phyloP scores from a whole-genome alignment of 2,329 filamentous ascomycete genomes.

The Monilinia vaccinii-corymbosi region DNA sequence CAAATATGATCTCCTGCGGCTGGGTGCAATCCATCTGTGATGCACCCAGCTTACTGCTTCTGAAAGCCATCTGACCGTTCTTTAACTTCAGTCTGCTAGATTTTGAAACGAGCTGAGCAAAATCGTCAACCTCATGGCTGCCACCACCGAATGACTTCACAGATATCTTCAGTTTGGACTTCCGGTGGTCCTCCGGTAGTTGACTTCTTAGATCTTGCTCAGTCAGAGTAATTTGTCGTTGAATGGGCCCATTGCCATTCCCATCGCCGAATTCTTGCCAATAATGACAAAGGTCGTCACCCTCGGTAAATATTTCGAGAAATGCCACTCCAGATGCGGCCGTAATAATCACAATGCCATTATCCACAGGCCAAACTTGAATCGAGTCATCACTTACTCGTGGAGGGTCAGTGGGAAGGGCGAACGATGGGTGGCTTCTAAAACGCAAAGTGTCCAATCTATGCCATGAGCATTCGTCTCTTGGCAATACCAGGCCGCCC shows the following conservation, averaged over 20 bases:
- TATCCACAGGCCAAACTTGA: slow-evolving; percentile 78
- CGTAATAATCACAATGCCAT: slow-evolving; percentile 64
- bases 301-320: slow-evolving; percentile 71
- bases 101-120: slow-evolving; percentile 60
- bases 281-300: slow-evolving; percentile 68
- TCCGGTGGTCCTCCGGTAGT: slow-evolving; percentile 64
- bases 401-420: slow-evolving; percentile 64
- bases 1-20: slow-evolving; percentile 65
- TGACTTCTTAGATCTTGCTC: slow-evolving; percentile 66
- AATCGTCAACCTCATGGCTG: slow-evolving; percentile 67
- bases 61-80: slow-evolving; percentile 65
- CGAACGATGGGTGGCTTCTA: slow-evolving; percentile 83
- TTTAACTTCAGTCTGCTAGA: slow-evolving; percentile 65
- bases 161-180: slow-evolving; percentile 58
- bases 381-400: slow-evolving; percentile 62
- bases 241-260: slow-evolving; percentile 48
- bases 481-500: slow-evolving; percentile 62
- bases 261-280: slow-evolving; percentile 74
- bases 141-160: slow-evolving; percentile 71
- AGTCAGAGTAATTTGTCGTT: slow-evolving; percentile 63
- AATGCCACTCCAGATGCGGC: slow-evolving; percentile 77
- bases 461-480: slow-evolving; percentile 88
- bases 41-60: slow-evolving; percentile 63
- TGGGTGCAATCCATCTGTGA: slow-evolving; percentile 63
- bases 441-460: slow-evolving; percentile 82